phyloP scores from a whole-genome alignment of 352 stramenopile species.

The Peronosclerospora sorghi region DNA sequence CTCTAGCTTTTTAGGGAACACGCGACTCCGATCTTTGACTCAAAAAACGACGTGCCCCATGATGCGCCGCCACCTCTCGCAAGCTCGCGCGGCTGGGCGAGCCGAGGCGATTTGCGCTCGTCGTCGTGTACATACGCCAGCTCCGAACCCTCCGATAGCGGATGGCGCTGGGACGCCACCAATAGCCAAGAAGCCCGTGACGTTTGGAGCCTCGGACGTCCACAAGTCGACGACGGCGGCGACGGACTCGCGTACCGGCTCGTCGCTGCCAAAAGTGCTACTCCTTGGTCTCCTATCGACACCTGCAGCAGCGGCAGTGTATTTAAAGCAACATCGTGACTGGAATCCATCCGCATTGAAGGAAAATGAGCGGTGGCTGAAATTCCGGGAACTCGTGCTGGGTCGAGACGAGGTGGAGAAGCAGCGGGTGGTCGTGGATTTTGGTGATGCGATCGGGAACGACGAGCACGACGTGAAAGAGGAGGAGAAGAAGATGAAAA shows the following conservation, averaged over 20 bases:
- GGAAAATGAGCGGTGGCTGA: constrained; percentile 52
- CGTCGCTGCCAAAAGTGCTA: constrained; percentile 36
- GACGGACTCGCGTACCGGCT: constrained; percentile 26
- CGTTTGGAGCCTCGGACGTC: constrained; percentile 1
- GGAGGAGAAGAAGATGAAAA: constrained; percentile 8
- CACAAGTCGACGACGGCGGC: constrained; percentile 5
- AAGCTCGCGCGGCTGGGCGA: constrained; percentile 9
- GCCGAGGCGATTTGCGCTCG: constrained; percentile 2
- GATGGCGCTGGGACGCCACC: constrained; percentile 2
- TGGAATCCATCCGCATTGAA: constrained; percentile 61
- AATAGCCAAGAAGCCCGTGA: neutral
- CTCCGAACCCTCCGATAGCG: constrained; percentile 4
- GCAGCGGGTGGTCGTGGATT: constrained; percentile 29
- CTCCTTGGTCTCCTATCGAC: constrained; percentile 37
- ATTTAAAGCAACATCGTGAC: constrained; percentile 65
- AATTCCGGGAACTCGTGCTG: constrained; percentile 68
- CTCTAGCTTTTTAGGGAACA: too few relatives aligned
- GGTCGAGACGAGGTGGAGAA: constrained; percentile 16
- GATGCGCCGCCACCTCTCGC: constrained; percentile 19
- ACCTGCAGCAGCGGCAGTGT: constrained; percentile 42
- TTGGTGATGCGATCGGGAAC: constrained; percentile 40
- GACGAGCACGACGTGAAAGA: constrained; percentile 22
- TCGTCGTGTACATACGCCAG: constrained; percentile 8
- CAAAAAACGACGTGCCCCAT: too few relatives aligned
- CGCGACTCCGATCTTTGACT: too few relatives aligned